phyloP scores from a whole-genome alignment of 2,329 filamentous ascomycete genomes.

The Monilinia laxa region DNA sequence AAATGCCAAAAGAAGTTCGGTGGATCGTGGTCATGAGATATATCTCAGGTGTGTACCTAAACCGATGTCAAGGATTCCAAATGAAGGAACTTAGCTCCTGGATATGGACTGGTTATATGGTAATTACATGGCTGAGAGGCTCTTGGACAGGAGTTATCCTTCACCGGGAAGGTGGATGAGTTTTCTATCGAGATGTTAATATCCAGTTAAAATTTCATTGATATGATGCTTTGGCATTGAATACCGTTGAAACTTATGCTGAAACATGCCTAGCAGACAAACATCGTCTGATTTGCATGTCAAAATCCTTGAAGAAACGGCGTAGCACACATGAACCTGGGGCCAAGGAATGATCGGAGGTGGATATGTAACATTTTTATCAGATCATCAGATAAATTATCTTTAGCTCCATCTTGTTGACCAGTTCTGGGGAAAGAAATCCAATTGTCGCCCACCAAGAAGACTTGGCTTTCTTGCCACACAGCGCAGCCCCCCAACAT shows the following conservation, averaged over 20 bases:
- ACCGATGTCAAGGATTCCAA: not conserved
- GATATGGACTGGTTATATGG: not conserved
- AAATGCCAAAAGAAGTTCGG: not conserved
- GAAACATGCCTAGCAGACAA: not conserved
- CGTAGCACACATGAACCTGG: not conserved
- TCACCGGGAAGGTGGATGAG: not conserved
- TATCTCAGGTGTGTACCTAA: not conserved
- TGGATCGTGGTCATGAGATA: not conserved
- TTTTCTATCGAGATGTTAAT: not conserved
- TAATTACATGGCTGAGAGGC: not conserved
- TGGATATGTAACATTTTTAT: not conserved
- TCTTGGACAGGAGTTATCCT: not conserved
- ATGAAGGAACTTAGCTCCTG: not conserved
- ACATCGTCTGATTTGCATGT: not conserved
- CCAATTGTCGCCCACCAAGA: not conserved
- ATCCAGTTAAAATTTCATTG: not conserved
- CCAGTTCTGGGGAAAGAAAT: not conserved
- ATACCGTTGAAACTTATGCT: too few species aligned
- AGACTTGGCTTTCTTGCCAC: not conserved
- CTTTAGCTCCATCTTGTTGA: not conserved
- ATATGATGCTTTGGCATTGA: not conserved
- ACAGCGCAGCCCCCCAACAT: not conserved
- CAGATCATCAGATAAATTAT: conserved; percentile 4
- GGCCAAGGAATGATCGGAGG: not conserved
- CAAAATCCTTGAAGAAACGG: not conserved